phyloP scores from a whole-genome alignment of 306 rosid species.

The Lithocarpus polystachyus region DNA sequence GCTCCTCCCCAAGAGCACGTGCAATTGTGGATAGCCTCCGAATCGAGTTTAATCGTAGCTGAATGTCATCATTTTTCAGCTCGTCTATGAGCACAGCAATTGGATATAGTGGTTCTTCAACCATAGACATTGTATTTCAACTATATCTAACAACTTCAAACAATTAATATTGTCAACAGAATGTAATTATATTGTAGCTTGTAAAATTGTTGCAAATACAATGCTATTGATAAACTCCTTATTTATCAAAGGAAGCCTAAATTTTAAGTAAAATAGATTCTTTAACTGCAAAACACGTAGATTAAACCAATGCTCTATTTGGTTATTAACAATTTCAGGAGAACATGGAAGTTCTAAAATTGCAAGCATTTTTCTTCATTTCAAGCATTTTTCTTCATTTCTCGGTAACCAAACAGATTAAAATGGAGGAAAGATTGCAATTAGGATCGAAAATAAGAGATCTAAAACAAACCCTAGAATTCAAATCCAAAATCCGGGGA shows the following conservation, averaged over 20 bases:
- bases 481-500: constrained; percentile 9
- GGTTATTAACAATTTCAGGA: too few species aligned
- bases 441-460: constrained; percentile 13
- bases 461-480: constrained; percentile 29
- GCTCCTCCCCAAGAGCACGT: constrained; percentile 96
- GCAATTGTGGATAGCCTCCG: constrained; percentile 96
- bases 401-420: too few species aligned
- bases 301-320: too few species aligned
- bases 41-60: constrained; percentile 86
- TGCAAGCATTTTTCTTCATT: too few species aligned
- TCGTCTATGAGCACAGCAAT: constrained; percentile 94
- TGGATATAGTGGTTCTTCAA: constrained; percentile 91
- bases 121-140: constrained; percentile 50
- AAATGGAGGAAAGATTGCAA: too few species aligned
- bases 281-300: too few species aligned
- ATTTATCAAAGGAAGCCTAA: too few species aligned
- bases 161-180: constrained; percentile 5
- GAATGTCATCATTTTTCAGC: constrained; percentile 93
- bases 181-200: not conserved
- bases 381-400: too few species aligned
- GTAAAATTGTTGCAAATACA: not conserved
- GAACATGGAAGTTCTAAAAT: too few species aligned
- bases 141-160: constrained; percentile 34
- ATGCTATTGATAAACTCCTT: too few species aligned
- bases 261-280: too few species aligned